These are phyloP conservation scores for Suillus variegatus DNA, from an alignment of 768 basidiomycete species.

Conservation along the genomic window DNA sequence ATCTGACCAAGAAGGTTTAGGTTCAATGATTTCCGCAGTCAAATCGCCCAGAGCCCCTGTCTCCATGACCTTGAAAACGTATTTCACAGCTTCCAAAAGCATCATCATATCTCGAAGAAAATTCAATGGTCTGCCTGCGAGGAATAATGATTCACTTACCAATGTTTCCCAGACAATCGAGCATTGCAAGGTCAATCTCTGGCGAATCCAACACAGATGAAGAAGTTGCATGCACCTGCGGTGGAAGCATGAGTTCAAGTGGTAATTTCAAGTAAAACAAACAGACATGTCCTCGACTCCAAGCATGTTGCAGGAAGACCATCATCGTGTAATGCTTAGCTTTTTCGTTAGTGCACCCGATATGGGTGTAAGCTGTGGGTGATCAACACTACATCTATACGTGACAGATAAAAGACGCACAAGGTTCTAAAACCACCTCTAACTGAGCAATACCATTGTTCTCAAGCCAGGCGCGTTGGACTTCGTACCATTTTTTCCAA, in stretches of 20 bases:
- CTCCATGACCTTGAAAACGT: slow-evolving; percentile 16
- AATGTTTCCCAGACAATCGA: slow-evolving; percentile 16
- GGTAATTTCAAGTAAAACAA: neutral
- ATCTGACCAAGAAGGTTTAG: slow-evolving; percentile 17
- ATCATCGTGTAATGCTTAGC: slow-evolving; percentile 15
- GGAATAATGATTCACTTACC: neutral
- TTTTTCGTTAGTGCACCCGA: slow-evolving; percentile 12
- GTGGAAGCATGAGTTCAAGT: neutral
- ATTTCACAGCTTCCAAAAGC: slow-evolving; percentile 18
- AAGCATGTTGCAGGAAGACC: slow-evolving; percentile 18
- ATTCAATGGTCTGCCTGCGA: neutral
- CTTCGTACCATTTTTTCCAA: slow-evolving; percentile 14
- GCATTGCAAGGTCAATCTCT: slow-evolving; percentile 17
- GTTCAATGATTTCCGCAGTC: slow-evolving; percentile 16
- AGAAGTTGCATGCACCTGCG: slow-evolving; percentile 17
- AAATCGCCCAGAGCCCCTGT: slow-evolving; percentile 17
- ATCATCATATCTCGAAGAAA: slow-evolving; percentile 15
- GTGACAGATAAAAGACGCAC: slow-evolving; percentile 10
- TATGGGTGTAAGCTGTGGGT: slow-evolving; percentile 13
- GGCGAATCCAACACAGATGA: slow-evolving; percentile 18
- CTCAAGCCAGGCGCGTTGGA: slow-evolving; percentile 19
- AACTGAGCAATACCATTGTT: slow-evolving; percentile 19
- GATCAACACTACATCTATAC: neutral
- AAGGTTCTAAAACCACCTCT: slow-evolving; percentile 19
- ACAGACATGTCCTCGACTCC: slow-evolving; percentile 18